These are phyloP conservation scores for Curvularia sp. DNA, from an alignment of 2,329 filamentous ascomycete genomes.

Conservation along the genomic window DNA sequence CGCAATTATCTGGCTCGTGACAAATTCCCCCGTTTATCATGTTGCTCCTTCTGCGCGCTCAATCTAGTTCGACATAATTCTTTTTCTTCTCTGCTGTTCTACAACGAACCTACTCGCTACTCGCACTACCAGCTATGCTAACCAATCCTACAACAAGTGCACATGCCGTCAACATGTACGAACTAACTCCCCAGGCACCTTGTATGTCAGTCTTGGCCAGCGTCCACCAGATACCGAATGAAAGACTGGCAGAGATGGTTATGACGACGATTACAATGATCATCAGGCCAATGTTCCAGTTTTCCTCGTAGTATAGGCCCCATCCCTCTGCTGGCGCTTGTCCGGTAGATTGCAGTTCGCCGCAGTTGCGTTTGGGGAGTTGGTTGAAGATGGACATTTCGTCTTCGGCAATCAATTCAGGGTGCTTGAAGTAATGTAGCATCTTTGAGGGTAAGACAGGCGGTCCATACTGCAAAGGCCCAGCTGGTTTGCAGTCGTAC, in stretches of 20 bases:
- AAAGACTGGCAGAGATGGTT: not conserved
- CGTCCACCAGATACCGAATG: not conserved
- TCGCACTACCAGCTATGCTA: not conserved
- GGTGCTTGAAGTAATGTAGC: not conserved
- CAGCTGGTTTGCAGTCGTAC: not conserved
- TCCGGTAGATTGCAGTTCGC: not conserved
- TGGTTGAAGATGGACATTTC: not conserved
- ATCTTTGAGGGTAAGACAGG: not conserved
- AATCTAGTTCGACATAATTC: too few relatives aligned
- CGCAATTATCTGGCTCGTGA: too few relatives aligned
- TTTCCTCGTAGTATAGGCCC: not conserved
- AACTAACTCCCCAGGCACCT: not conserved
- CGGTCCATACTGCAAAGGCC: not conserved
- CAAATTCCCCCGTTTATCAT: too few relatives aligned
- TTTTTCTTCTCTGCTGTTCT: too few relatives aligned
- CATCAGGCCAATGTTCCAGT: not conserved
- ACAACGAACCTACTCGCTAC: not conserved
- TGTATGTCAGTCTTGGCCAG: not conserved
- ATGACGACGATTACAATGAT: not conserved
- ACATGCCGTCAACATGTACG: not conserved
- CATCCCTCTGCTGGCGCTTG: not conserved
- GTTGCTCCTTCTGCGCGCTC: too few relatives aligned
- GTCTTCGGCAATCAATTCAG: not conserved
- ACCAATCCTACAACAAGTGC: not conserved
- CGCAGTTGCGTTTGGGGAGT: not conserved